Percentiles rank a stretch among this genome's conserved stretches.
Evolutionary conservation across 108 stramenopile species (phyloP).

Genomic region (Nitzschia sp.): DNA sequence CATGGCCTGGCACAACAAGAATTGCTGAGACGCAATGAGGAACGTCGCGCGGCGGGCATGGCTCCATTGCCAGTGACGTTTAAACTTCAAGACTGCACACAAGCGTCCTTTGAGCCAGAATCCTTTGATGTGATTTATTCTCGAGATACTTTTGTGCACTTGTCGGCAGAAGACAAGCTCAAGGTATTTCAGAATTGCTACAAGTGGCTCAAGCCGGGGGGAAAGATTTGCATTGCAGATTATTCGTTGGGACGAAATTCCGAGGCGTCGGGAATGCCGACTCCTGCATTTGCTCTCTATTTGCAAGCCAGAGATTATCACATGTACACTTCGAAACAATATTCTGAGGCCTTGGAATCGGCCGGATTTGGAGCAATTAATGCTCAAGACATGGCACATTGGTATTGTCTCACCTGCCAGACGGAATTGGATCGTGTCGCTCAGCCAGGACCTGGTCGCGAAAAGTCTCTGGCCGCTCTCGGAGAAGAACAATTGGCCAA

Average conservation of each 20-base stretch:
- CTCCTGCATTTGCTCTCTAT: conserved; percentile 4
- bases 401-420: conserved; percentile 21
- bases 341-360: background rate
- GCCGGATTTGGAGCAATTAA: conserved; percentile 15
- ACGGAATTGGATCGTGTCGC: conserved; percentile 22
- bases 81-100: background rate
- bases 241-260: conserved; percentile 16
- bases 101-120: background rate
- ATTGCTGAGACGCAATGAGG: background rate
- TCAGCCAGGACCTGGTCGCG: conserved; percentile 8
- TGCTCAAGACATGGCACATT: conserved; percentile 9
- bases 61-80: background rate
- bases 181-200: conserved; percentile 10
- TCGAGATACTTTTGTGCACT: conserved; percentile 19
- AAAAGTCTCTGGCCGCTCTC: background rate
- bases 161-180: conserved; percentile 1
- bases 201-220: conserved; percentile 28
- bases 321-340: conserved; percentile 7
- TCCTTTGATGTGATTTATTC: conserved; percentile 34
- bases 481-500: conserved; percentile 13
- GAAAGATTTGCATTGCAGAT: conserved; percentile 21
- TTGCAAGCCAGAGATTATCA: conserved; percentile 18
- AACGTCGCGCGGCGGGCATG: background rate
- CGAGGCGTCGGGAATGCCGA: background rate
- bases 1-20: conserved; percentile 12